Evolutionary conservation across 805 yeast genomes (phyloP).

Genomic region (Monosporozyma solicola): DNA sequence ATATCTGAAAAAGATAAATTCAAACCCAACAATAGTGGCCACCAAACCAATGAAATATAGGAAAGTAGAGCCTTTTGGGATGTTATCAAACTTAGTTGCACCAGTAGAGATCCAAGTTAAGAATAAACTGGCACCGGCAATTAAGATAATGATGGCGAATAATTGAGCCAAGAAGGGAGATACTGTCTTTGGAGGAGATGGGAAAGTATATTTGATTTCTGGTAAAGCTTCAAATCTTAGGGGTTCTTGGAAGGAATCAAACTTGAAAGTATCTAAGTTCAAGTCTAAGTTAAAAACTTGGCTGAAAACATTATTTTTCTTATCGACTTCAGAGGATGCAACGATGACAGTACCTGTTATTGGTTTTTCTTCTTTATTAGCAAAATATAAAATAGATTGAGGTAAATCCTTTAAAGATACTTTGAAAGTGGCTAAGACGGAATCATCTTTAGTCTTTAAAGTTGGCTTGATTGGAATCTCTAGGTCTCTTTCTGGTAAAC

Average conservation of each 20-base stretch:
- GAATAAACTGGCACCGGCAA: slow-evolving; percentile 36
- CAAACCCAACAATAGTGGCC: slow-evolving; percentile 23
- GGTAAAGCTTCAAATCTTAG: slow-evolving; percentile 38
- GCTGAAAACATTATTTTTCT: slow-evolving; percentile 11
- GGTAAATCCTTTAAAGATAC: slow-evolving; percentile 13
- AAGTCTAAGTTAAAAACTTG: slow-evolving; percentile 15
- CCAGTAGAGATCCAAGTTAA: slow-evolving; percentile 35
- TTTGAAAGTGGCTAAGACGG: slow-evolving; percentile 7
- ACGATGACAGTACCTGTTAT: slow-evolving; percentile 17
- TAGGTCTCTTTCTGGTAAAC: slow-evolving; percentile 17
- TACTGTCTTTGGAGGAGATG: slow-evolving; percentile 43
- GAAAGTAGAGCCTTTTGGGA: slow-evolving; percentile 20
- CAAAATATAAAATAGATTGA: slow-evolving; percentile 15
- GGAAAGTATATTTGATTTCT: slow-evolving; percentile 59
- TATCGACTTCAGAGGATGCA: slow-evolving; percentile 8
- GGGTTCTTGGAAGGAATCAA: slow-evolving; percentile 11
- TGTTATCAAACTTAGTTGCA: slow-evolving; percentile 19
- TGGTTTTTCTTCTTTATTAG: slow-evolving; percentile 10
- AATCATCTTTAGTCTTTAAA: slow-evolving; percentile 11
- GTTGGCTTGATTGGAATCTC: slow-evolving; percentile 17
- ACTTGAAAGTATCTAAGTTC: neutral
- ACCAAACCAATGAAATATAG: slow-evolving; percentile 19
- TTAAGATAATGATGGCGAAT: slow-evolving; percentile 39
- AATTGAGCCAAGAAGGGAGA: slow-evolving; percentile 42
- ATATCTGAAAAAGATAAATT: slow-evolving; percentile 23